A percentile compares a stretch with the other conserved stretches of the same genome.
Evolutionary conservation across 106 monocot species (phyloP).

Genomic region (Acanthochlamys bracteata): DNA sequence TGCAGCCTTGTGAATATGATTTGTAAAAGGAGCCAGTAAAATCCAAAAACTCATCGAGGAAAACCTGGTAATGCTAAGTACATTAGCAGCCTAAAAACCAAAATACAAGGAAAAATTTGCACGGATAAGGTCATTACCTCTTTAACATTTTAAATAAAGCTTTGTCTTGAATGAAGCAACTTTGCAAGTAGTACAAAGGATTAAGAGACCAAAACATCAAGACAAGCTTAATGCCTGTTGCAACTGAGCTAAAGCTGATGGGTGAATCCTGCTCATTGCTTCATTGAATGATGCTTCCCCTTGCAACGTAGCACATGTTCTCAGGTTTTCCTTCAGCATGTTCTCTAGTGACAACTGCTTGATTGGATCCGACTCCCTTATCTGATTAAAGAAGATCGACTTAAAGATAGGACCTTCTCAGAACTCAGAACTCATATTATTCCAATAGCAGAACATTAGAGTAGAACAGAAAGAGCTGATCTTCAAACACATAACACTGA

Average conservation of each 20-base stretch:
- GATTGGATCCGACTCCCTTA: constrained; percentile 90
- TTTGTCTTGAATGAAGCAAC: no score
- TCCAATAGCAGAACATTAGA: not conserved
- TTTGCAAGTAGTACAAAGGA: no score
- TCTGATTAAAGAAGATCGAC: constrained; percentile 48
- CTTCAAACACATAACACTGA: constrained; percentile 11
- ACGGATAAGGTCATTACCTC: no score
- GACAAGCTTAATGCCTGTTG: constrained; percentile 81
- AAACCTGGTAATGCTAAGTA: no score
- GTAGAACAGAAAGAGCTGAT: not conserved
- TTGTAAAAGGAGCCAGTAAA: not conserved
- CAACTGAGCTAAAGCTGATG: constrained; percentile 85
- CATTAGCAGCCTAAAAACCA: no score
- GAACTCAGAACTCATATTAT: not conserved
- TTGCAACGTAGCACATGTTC: constrained; percentile 69
- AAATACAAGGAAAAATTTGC: no score
- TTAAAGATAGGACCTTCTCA: no score
- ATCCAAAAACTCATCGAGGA: not conserved
- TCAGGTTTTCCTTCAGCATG: constrained; percentile 78
- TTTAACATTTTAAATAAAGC: no score
- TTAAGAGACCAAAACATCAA: no score
- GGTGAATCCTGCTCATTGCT: constrained; percentile 86
- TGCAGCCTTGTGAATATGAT: not conserved
- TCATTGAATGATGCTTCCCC: constrained; percentile 79
- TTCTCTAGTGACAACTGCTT: constrained; percentile 73